Percentiles rank a stretch among this genome's conserved stretches.
Evolutionary conservation across 202 grass and related monocot genomes (phyloP).

Genomic region (Schoenoplectus tabernaemontani): DNA sequence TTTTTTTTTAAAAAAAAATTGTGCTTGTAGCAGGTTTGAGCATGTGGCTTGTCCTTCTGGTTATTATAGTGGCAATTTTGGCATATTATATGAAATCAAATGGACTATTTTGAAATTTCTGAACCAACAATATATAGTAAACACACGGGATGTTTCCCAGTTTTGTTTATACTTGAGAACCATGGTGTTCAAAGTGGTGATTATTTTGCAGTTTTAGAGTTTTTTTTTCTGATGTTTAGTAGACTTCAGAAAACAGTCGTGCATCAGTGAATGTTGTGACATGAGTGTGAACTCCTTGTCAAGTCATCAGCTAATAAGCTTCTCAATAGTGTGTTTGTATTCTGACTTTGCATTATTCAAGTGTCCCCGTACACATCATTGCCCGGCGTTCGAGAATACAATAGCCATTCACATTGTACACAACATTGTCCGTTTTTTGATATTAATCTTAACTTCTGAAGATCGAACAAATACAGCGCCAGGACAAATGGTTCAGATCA

Average conservation of each 20-base stretch:
- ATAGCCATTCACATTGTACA: background rate
- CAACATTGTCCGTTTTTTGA: too few species aligned
- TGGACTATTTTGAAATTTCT: background rate
- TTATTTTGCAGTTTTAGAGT: constrained; percentile 7
- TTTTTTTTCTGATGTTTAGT: background rate
- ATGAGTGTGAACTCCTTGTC: background rate
- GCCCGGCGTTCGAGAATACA: background rate
- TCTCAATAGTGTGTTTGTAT: background rate
- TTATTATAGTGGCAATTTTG: constrained; percentile 56
- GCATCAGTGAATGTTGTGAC: background rate
- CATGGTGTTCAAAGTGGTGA: background rate
- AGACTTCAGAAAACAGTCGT: background rate
- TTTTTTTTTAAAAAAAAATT: constrained; percentile 23
- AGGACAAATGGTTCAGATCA: too few species aligned
- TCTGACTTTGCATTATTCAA: background rate
- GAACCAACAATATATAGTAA: background rate
- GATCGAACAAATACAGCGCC: too few species aligned
- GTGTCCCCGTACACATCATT: background rate
- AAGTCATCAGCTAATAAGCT: background rate
- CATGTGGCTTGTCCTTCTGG: constrained; percentile 40
- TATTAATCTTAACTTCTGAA: background rate
- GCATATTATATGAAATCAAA: constrained; percentile 44
- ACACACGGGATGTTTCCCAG: background rate
- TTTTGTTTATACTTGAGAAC: background rate
- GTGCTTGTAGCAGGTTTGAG: constrained; percentile 46